These are phyloP conservation scores for Mangifera indica DNA, from an alignment of 345 rosid species.

Conservation along the genomic window DNA sequence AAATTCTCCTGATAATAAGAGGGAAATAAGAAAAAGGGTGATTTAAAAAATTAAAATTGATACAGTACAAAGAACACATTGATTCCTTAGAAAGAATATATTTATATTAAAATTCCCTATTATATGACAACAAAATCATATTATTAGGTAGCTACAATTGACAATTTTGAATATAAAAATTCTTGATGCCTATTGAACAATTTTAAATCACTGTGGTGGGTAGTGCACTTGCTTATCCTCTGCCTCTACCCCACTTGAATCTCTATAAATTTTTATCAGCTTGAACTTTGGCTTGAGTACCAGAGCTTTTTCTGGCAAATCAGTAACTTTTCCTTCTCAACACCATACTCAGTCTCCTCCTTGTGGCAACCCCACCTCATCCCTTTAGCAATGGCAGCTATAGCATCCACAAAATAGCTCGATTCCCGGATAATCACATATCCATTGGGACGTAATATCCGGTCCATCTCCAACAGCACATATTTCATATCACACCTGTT, in stretches of 20 bases:
- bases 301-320: slow-evolving; percentile 92
- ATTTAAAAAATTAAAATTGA: background rate
- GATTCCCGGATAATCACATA: slow-evolving; percentile 79
- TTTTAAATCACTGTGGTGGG: slow-evolving; percentile 10
- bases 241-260: slow-evolving; percentile 2
- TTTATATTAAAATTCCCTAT: slow-evolving; percentile 19
- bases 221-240: slow-evolving; percentile 6
- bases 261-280: slow-evolving; percentile 23
- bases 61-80: background rate
- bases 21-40: too few species aligned
- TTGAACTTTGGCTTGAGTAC: slow-evolving; percentile 53
- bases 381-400: slow-evolving; percentile 70
- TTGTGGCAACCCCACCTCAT: slow-evolving; percentile 83
- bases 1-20: too few species aligned
- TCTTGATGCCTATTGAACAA: slow-evolving; percentile 20
- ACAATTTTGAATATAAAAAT: slow-evolving; percentile 20
- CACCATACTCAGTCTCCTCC: slow-evolving; percentile 61
- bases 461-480: slow-evolving; percentile 87
- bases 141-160: slow-evolving; percentile 27
- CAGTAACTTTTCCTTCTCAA: slow-evolving; percentile 74
- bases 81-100: slow-evolving; percentile 28
- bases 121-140: slow-evolving; percentile 20
- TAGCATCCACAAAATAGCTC: slow-evolving; percentile 58
- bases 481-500: slow-evolving; percentile 89
- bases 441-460: slow-evolving; percentile 80